Base-by-base conservation (phyloP, 2,329 filamentous ascomycete genomes). In the Colletotrichum orbiculare region DNA sequence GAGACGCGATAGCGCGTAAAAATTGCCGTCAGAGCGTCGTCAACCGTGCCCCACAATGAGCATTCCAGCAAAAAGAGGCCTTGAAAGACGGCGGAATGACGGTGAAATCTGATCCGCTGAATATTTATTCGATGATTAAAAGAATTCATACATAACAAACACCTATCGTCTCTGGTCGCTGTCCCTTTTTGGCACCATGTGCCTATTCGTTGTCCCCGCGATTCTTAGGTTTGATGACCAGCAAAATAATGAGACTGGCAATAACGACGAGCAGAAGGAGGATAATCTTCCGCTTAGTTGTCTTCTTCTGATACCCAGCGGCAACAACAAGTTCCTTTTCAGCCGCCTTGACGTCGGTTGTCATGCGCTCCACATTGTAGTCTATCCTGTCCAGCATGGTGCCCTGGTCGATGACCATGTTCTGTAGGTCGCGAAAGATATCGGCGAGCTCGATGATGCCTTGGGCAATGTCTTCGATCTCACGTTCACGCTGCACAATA, bases 401-500 rank as follows among this genome's bases (percentile, higher is more conserved):
- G 57, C 93, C 93, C 77, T 96, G 92, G 74, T 96, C 92, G 69
- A 97, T 94, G 71, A 96, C 93, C 94, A 99, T 98, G 52, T 85
- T 90, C 78, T 99, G 96, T 37, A 99, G 82, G 73, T 99, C 96
- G 67, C 96, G 93, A 82, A 99, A 99, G 54, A 99, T 93, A 76
- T 97, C 96, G 4, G 95, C 93, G 8, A 99, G 83, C 75, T 98
- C 95, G 73, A 99, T 98, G 77, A 99, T 98, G 63, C 96, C 95
- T 75, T 97, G 94, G 2, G 96, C 96, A 68, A 99, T 99, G 71
- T 97, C 94, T 74, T 97, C 96, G 72, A 99, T 99, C 78, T 98
- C 96, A 45, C 92, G 90, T 79, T 99, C 96, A 68, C 96, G 92
- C 76, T 98, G 96, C 67, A 90, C 87, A 71, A 99, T 98, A 42